Evolutionary conservation across 768 basidiomycete species (phyloP).

Genomic region (Pleurotus platypus): DNA sequence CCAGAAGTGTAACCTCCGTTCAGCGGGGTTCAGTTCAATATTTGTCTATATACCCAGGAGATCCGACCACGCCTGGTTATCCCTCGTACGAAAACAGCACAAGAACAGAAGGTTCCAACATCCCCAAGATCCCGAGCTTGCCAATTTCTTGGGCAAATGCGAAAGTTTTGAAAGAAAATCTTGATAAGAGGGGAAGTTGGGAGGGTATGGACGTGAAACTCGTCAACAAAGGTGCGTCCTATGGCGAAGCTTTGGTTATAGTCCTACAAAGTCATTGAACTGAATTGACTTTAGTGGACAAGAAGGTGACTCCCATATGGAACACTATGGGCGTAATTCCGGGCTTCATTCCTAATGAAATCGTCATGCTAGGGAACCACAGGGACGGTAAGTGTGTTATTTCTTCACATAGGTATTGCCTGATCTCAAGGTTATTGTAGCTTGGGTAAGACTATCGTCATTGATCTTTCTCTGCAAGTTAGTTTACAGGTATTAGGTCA

Average conservation of each 20-base stretch:
- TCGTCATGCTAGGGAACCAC: constrained; percentile 4
- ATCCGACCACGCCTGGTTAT: constrained; percentile 44
- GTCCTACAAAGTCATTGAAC: background rate
- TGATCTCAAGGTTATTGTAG: background rate
- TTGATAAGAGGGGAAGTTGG: constrained; percentile 38
- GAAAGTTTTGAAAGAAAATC: constrained; percentile 45
- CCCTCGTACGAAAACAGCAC: constrained; percentile 68
- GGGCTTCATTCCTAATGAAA: constrained; percentile 1
- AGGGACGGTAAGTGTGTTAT: background rate
- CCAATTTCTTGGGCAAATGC: constrained; percentile 71
- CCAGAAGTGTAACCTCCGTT: constrained; percentile 56
- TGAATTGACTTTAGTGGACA: constrained; percentile 15
- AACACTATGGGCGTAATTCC: constrained; percentile 7
- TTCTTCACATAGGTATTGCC: background rate
- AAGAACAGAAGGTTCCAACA: constrained; percentile 42
- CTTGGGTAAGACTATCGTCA: background rate
- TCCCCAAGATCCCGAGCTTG: constrained; percentile 55
- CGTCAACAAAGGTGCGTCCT: constrained; percentile 48
- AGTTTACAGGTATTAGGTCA: constrained; percentile 26
- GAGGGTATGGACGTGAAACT: constrained; percentile 44
- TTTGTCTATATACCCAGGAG: constrained; percentile 53
- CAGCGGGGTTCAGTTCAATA: constrained; percentile 69
- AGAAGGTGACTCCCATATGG: constrained; percentile 12
- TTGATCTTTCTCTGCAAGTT: constrained; percentile 18
- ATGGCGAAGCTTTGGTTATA: background rate